These are phyloP conservation scores for Calamus simplicifolius DNA, from an alignment of 176 grass and related monocot species.

Conservation along the genomic window DNA sequence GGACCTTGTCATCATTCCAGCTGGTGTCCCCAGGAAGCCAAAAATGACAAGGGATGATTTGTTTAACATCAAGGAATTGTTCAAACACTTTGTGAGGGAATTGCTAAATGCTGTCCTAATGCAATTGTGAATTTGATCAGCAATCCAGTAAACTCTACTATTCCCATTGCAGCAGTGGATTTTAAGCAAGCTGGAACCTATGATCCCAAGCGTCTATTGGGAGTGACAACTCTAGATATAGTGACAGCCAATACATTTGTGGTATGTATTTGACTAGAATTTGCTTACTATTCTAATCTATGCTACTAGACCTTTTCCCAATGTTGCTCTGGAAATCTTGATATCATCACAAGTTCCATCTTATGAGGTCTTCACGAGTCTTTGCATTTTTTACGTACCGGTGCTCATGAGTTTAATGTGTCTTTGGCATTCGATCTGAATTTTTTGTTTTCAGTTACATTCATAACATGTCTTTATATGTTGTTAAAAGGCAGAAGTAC, in stretches of 20 bases:
- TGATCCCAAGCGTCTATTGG: constrained; percentile 62
- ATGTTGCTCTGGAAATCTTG: background rate
- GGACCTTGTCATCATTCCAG: constrained; percentile 91
- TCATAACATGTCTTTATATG: background rate
- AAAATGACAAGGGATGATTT: constrained; percentile 94
- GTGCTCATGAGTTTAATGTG: too few species aligned
- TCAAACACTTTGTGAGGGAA: constrained; percentile 69
- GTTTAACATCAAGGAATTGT: constrained; percentile 95
- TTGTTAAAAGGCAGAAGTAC: constrained; percentile 67
- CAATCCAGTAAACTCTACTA: constrained; percentile 90
- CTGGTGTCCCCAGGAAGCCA: constrained; percentile 79
- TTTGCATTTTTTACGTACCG: too few species aligned
- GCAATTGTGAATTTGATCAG: constrained; percentile 90
- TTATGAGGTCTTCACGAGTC: too few species aligned
- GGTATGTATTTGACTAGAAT: constrained; percentile 27
- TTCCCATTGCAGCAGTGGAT: constrained; percentile 79
- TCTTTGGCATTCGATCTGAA: too few species aligned
- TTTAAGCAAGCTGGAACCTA: constrained; percentile 86
- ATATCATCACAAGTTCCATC: background rate
- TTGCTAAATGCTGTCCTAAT: constrained; percentile 68
- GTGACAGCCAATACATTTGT: constrained; percentile 96
- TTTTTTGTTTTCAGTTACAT: background rate
- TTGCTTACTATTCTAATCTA: background rate
- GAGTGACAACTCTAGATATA: constrained; percentile 91
- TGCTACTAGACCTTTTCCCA: background rate